Evolutionary conservation across 1,284 basidiomycete species (phyloP), one percentile per base, ranked within the genome.

Genomic region (Cryptococcus sp.): DNA sequence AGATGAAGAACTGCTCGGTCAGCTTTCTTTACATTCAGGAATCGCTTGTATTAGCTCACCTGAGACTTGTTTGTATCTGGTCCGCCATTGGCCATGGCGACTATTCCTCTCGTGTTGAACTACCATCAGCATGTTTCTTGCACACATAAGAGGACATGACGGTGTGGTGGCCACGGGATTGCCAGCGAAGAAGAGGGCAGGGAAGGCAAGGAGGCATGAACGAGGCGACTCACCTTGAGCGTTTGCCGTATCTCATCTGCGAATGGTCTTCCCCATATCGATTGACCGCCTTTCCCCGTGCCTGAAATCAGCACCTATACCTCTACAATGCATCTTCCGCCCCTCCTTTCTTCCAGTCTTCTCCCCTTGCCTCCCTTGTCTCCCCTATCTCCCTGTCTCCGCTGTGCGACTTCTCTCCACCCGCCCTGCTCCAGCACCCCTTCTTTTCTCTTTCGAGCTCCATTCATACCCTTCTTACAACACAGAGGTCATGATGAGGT

Each of bases 1-100:
- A 85, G 66, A 97, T 83, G 75, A 95, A 94, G 75, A 95, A 94
- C 74, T 94, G 85, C 7, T 19, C 4, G n/a, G 26, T 49, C 25
- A 46, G 23, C 31, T 4, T 28, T 5, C 14, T 6, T 21, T 45
- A 12, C 4, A 25, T 25, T 14, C 11, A 22, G 23, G 22, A n/a
- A 39, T 3, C 45, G 28, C 21, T 24, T 11, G 7, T 19, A 34
- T 41, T 6, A 6, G 54, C 63, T 34, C 43, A 72, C 71, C 57
- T 76, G 75, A 2, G 88, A 89, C 73, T 94, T 95, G 76, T 95
- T 97, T 19, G 86, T 84, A 70, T 94, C 87, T 21, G 86, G 85
- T 0, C 93, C 93, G 4, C 86, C 85, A 71, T 97, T 97, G 45
- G 92, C 93, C 90, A 97, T 95, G 22, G 92, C 92, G n/a, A 95